phyloP scores from a whole-genome alignment of 345 rosid species.

The Hibiscus syriacus region DNA sequence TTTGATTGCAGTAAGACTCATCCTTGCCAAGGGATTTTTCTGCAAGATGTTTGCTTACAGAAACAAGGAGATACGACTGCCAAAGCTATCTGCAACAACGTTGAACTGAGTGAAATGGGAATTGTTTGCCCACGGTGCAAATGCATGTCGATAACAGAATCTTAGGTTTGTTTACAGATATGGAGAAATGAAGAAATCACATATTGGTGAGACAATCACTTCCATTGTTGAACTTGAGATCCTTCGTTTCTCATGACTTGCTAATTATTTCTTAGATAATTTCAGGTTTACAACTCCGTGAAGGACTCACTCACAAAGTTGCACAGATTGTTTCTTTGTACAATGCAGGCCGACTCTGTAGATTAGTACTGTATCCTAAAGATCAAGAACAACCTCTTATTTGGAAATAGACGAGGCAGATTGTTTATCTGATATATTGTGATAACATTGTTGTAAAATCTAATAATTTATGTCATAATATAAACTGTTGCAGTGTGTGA shows the following conservation, averaged over 20 bases:
- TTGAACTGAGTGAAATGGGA: slow-evolving; percentile 27
- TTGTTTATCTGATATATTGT: neutral
- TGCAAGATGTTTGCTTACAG: slow-evolving; percentile 39
- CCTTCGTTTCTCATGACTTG: neutral
- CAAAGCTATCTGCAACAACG: slow-evolving; percentile 52
- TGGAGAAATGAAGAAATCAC: neutral
- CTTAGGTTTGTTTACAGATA: slow-evolving; percentile 4
- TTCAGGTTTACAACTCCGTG: neutral
- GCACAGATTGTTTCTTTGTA: neutral
- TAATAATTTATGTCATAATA: no score
- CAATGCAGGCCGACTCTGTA: neutral
- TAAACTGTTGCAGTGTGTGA: no score
- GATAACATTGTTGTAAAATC: no score
- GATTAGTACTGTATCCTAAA: neutral
- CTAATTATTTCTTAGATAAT: neutral
- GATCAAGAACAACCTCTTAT: slow-evolving; percentile 1
- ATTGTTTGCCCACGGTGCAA: slow-evolving; percentile 24
- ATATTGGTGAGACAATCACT: no score
- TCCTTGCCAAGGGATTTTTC: slow-evolving; percentile 58
- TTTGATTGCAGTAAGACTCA: slow-evolving; percentile 53
- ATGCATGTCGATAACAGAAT: neutral
- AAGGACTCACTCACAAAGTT: neutral
- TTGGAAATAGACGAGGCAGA: neutral
- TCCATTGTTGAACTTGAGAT: no score
- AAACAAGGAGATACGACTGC: slow-evolving; percentile 18